Percentiles rank a stretch among this genome's conserved stretches.
phyloP scores from a whole-genome alignment of 2,329 filamentous ascomycete species.

The Cryoendolithus antarcticus region DNA sequence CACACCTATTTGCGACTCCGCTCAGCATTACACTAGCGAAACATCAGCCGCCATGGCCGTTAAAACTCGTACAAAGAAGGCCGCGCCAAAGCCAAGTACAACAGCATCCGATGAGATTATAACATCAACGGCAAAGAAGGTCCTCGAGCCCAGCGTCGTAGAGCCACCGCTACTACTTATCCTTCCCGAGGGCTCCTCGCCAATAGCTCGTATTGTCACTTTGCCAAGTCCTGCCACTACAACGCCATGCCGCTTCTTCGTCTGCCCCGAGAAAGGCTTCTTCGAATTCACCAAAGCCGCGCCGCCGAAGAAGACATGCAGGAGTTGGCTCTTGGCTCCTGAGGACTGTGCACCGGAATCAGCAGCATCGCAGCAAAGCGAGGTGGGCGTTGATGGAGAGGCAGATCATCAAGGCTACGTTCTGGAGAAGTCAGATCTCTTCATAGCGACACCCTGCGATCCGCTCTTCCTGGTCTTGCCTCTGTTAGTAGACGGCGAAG shows the following conservation, averaged over 20 bases:
- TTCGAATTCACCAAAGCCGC: conserved; percentile 49
- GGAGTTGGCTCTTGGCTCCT: conserved; percentile 44
- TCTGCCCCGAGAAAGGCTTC: conserved; percentile 46
- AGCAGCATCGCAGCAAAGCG: background rate
- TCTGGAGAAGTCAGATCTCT: conserved; percentile 59
- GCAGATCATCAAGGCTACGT: conserved; percentile 36
- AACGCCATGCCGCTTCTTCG: conserved; percentile 40
- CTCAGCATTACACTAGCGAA: too few species aligned
- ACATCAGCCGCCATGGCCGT: too few species aligned
- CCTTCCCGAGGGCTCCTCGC: conserved; percentile 40
- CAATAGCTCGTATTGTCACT: conserved; percentile 42
- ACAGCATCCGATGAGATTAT: too few species aligned
- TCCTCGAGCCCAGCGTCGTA: conserved; percentile 24
- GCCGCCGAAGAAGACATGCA: conserved; percentile 36
- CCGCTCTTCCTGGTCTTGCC: conserved; percentile 74
- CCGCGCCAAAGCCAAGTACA: too few species aligned
- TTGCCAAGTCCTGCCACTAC: conserved; percentile 42
- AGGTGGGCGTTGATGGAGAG: background rate
- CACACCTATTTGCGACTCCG: too few species aligned
- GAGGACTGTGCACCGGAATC: too few species aligned
- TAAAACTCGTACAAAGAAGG: too few species aligned
- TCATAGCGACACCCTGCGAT: conserved; percentile 73
- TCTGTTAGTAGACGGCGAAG: conserved; percentile 30
- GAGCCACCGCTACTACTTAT: conserved; percentile 44
- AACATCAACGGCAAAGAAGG: too few species aligned